Base-by-base conservation (phyloP, 495 filamentous ascomycete genomes). In the Astrocystis sublimbata region DNA sequence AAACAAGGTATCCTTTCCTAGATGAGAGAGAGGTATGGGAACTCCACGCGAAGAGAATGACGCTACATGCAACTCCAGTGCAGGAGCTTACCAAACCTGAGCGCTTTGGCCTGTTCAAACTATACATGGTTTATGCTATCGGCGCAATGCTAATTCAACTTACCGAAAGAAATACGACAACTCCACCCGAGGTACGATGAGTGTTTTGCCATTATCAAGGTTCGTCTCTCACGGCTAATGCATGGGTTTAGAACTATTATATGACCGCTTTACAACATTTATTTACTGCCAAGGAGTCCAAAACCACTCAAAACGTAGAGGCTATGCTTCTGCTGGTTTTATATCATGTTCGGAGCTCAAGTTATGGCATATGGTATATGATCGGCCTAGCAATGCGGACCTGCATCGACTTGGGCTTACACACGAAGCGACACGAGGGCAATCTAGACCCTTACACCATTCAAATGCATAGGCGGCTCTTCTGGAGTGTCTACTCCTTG, bases 331-430 rank as follows among this genome's bases (percentile, higher is more conserved):
- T 84, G 26, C 69, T 84, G 8, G 80, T 84, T 5, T 71, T 83
- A 9, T 84, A 82, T 53, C 79, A 84, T 61, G 70, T 84, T 3
- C 75, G 81, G 9, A 81, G 78, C 19, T 80, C 78, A 1, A 84
- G 77, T 47, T 79, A 81, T 64, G 81, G 81, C 12, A 75, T 84
- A 63, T 84, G 81, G 81, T 84, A 84, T 51, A 82, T 84, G 78
- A 78, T 84, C 41, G 81, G 81, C 30, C 72, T 84, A 24, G 81
- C 81, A 1, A 84, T 83, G 80, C 75, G 81, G 24, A 84, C 78
- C 12, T 79, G 78, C 31, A 81, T 84, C 36, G 81, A 84, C 54
- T 71, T 84, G 4, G 81, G 81, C 5, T 72, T 84, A 8, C 81
- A 84, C 46, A 71, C 79, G 35, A 81, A 77, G 58, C 77, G 78